A percentile compares a stretch with the other conserved stretches of the same genome.
These are phyloP conservation scores for Cladochytrium tenue DNA, from an alignment of 371 early-diverging fungal species.

Conservation along the genomic window DNA sequence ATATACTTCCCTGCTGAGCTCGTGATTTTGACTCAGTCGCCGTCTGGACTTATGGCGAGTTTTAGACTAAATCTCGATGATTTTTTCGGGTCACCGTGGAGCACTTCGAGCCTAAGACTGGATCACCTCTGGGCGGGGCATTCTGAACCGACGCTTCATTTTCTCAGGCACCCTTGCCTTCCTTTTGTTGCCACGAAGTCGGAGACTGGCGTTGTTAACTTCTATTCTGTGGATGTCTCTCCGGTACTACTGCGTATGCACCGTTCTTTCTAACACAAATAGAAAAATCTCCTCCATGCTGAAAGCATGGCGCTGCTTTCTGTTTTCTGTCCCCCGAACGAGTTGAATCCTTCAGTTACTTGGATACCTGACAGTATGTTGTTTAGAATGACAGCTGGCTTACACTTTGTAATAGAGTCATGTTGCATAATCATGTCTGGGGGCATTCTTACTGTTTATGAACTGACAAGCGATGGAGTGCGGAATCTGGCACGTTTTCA, in stretches of 20 bases:
- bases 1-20: slow-evolving; percentile 71
- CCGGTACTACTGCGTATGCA: slow-evolving; percentile 5
- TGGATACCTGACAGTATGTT: not conserved
- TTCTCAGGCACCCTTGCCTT: slow-evolving; percentile 38
- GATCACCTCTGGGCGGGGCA: slow-evolving; percentile 73
- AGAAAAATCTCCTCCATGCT: not conserved
- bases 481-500: too few relatives aligned
- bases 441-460: too few relatives aligned
- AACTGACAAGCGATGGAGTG: too few relatives aligned
- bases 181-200: slow-evolving; percentile 20
- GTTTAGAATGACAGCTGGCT: not conserved
- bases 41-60: slow-evolving; percentile 65
- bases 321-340: not conserved
- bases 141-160: slow-evolving; percentile 43
- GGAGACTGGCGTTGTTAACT: slow-evolving; percentile 14
- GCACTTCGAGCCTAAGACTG: slow-evolving; percentile 59
- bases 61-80: slow-evolving; percentile 76
- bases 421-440: too few relatives aligned
- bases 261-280: not conserved
- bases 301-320: slow-evolving; percentile 7
- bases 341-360: not conserved
- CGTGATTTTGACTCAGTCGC: slow-evolving; percentile 59
- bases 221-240: slow-evolving; percentile 12
- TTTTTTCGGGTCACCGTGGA: slow-evolving; percentile 68
- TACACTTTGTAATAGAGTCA: not conserved